Evolutionary conservation across 202 grass and related monocot genomes (phyloP).

Genomic region (Schoenoplectus triqueter): DNA sequence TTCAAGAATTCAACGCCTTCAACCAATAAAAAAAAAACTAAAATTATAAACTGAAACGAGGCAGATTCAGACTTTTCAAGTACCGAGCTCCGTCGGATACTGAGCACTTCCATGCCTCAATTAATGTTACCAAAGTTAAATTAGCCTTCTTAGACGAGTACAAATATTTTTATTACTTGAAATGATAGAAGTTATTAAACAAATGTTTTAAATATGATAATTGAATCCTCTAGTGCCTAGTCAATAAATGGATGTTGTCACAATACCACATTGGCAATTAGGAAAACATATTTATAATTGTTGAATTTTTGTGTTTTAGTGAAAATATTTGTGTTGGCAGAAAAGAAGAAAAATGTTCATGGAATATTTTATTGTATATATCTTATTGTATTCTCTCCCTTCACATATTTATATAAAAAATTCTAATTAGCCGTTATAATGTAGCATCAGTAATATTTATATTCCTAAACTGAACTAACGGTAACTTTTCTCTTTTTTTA

Average conservation of each 20-base stretch:
- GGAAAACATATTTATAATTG: neutral
- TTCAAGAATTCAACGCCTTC: conserved; percentile 87
- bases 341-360: too few species aligned
- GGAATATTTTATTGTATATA: too few species aligned
- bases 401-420: too few species aligned
- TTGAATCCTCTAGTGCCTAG: neutral
- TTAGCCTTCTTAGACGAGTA: neutral
- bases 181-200: neutral
- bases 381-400: too few species aligned
- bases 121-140: neutral
- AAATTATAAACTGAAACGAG: conserved; percentile 4
- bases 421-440: too few species aligned
- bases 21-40: neutral
- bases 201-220: neutral
- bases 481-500: too few species aligned
- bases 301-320: too few species aligned
- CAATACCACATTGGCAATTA: neutral
- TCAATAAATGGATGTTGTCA: neutral
- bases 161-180: neutral
- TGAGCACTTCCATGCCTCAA: neutral
- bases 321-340: too few species aligned
- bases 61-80: conserved; percentile 4
- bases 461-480: too few species aligned
- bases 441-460: too few species aligned
- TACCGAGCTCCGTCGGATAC: conserved; percentile 3